Evolutionary conservation across 192 early-diverging fungal species (phyloP).

Genomic region (Paraglomus occultum): DNA sequence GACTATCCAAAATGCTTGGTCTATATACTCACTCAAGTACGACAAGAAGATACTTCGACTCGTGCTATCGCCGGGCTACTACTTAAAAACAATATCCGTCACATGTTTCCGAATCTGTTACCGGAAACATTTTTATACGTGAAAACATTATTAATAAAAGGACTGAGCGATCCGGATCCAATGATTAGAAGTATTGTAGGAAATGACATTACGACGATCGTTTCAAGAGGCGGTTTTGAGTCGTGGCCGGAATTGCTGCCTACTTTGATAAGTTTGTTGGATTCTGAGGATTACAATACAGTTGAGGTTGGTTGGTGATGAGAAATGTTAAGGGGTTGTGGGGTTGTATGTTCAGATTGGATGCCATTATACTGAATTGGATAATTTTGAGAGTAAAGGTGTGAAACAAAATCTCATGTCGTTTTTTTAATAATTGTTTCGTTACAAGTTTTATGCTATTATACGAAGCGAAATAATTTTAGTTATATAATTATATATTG

Average conservation of each 20-base stretch:
- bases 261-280: slow-evolving; percentile 74
- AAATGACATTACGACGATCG: slow-evolving; percentile 85
- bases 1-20: slow-evolving; percentile 92
- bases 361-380: neutral
- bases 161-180: slow-evolving; percentile 66
- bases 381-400: neutral
- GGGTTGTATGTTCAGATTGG: neutral
- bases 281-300: slow-evolving; percentile 62
- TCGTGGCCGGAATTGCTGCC: slow-evolving; percentile 86
- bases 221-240: slow-evolving; percentile 62
- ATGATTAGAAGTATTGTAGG: slow-evolving; percentile 80
- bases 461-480: too few species aligned
- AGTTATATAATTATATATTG: neutral
- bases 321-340: neutral
- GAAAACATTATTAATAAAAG: slow-evolving; percentile 48
- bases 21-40: slow-evolving; percentile 78
- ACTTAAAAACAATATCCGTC: slow-evolving; percentile 74
- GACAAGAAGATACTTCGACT: slow-evolving; percentile 60
- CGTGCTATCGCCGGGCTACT: slow-evolving; percentile 84
- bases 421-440: neutral
- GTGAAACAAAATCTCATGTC: neutral
- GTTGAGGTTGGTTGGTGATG: slow-evolving; percentile 63
- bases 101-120: slow-evolving; percentile 49
- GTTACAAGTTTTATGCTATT: neutral
- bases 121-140: slow-evolving; percentile 66